These are phyloP conservation scores for Oenanthe javanica DNA, from an alignment of 140 eudicot species.

Conservation along the genomic window DNA sequence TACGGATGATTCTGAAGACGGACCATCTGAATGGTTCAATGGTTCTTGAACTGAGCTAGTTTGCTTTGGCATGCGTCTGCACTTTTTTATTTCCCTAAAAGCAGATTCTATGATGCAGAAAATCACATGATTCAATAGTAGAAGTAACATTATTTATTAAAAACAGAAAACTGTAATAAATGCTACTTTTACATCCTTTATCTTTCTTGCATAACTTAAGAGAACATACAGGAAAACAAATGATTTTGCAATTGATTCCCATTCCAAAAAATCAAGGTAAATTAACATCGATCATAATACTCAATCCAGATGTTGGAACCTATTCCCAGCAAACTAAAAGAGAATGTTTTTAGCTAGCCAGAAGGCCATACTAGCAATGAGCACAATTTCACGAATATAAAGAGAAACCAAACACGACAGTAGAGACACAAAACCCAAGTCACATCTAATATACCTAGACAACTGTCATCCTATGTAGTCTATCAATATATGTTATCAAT, in stretches of 20 bases:
- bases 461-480: not conserved
- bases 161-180: not conserved
- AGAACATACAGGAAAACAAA: not conserved
- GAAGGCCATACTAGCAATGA: not conserved
- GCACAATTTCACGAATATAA: not conserved
- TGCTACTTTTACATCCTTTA: not conserved
- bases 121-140: not conserved
- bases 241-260: not conserved
- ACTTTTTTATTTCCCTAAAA: constrained; percentile 41
- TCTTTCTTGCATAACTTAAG: not conserved
- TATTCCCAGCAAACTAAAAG: not conserved
- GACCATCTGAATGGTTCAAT: constrained; percentile 24
- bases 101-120: constrained; percentile 65
- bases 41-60: constrained; percentile 24
- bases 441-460: not conserved
- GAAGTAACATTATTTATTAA: not conserved
- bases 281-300: not conserved
- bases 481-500: not conserved
- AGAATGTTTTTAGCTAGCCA: not conserved
- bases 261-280: not conserved
- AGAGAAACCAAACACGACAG: not conserved
- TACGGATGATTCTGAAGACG: constrained; percentile 31
- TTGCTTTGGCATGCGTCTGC: constrained; percentile 36
- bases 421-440: not conserved
- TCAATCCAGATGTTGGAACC: not conserved